These are phyloP conservation scores for Wickerhamomyces hampshirensis DNA, from an alignment of 805 yeast species.

Conservation along the genomic window DNA sequence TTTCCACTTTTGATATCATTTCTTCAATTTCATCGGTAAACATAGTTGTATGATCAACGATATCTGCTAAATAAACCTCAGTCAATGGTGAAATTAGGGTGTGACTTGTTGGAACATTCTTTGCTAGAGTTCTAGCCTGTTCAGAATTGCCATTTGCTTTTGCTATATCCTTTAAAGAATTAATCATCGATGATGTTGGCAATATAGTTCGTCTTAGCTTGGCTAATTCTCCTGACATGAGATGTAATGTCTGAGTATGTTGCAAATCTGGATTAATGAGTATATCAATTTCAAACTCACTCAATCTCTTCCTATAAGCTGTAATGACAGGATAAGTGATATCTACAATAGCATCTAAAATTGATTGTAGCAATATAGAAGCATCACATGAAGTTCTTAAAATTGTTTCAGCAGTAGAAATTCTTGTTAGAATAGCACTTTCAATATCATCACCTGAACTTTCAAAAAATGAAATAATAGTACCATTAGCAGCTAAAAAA, in stretches of 20 bases:
- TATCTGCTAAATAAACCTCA: conserved; percentile 47
- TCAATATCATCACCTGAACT: conserved; percentile 50
- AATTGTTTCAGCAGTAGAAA: conserved; percentile 41
- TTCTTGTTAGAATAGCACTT: conserved; percentile 44
- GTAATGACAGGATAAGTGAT: conserved; percentile 47
- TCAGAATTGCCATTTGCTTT: conserved; percentile 2
- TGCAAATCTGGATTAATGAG: conserved; percentile 43
- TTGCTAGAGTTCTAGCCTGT: not conserved
- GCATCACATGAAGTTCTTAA: conserved; percentile 48
- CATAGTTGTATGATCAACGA: conserved; percentile 49
- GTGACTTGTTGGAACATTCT: not conserved
- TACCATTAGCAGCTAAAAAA: conserved; percentile 38
- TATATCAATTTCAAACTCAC: conserved; percentile 48
- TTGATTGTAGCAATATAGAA: conserved; percentile 47
- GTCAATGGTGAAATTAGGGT: conserved; percentile 37
- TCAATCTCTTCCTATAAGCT: conserved; percentile 44
- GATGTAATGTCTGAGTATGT: conserved; percentile 48
- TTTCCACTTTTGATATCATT: conserved; percentile 48
- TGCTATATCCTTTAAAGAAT: conserved; percentile 39
- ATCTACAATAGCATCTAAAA: conserved; percentile 52
- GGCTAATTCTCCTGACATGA: conserved; percentile 49
- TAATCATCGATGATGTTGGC: conserved; percentile 44
- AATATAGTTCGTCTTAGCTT: conserved; percentile 40
- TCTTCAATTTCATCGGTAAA: conserved; percentile 50
- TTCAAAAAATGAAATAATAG: conserved; percentile 54